A percentile compares a stretch with the other conserved stretches of the same genome.
phyloP scores from a whole-genome alignment of 192 early-diverging fungal genomes.

The Mortierella antarctica region DNA sequence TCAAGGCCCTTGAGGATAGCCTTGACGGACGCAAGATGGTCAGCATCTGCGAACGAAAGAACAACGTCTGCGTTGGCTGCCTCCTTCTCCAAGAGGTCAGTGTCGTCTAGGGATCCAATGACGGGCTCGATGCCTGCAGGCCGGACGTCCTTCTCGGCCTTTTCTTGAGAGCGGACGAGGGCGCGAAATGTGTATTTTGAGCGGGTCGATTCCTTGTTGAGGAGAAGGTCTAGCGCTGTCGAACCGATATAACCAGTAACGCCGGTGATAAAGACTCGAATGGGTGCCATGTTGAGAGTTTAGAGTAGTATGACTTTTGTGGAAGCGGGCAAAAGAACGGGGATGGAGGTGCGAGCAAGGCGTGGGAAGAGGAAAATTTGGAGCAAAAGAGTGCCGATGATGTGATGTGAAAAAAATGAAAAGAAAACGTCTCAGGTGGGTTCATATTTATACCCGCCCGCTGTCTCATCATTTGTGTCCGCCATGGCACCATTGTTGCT shows the following conservation, averaged over 20 bases:
- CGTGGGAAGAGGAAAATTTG: no score
- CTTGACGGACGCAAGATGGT: constrained; percentile 28
- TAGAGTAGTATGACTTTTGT: no score
- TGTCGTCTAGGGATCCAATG: constrained; percentile 34
- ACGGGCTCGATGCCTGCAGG: constrained; percentile 40
- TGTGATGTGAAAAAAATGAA: no score
- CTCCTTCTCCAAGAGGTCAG: constrained; percentile 9
- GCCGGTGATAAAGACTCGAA: constrained; percentile 32
- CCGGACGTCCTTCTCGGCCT: constrained; percentile 22
- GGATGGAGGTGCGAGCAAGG: no score
- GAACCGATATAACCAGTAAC: constrained; percentile 45
- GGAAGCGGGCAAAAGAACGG: no score
- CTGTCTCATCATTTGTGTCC: no score
- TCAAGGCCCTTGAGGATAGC: constrained; percentile 30
- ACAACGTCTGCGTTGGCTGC: constrained; percentile 40
- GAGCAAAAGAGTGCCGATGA: no score
- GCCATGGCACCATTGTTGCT: no score
- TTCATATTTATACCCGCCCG: no score
- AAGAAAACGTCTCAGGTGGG: no score
- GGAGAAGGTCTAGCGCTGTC: constrained; percentile 22
- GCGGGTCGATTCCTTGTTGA: constrained; percentile 11
- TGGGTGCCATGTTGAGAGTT: constrained; percentile 15
- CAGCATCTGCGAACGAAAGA: constrained; percentile 30
- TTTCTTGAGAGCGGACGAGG: constrained; percentile 25
- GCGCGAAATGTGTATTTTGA: constrained; percentile 16